A percentile compares a stretch with the other conserved stretches of the same genome.
These are phyloP conservation scores for Boletus insuetus DNA, from an alignment of 768 basidiomycete species.

Conservation along the genomic window DNA sequence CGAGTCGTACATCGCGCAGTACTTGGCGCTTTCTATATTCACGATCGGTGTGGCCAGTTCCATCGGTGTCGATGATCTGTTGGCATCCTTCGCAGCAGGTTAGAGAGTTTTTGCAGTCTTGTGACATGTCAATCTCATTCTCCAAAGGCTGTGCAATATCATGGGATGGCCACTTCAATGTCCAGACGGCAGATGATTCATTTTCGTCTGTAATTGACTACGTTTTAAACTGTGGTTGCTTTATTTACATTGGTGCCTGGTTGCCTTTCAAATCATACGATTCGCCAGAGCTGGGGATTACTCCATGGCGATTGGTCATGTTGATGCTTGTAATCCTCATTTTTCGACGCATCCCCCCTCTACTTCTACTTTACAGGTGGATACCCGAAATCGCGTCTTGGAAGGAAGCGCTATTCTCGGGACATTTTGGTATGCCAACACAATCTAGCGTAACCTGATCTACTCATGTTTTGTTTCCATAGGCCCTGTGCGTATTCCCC, in stretches of 20 bases:
- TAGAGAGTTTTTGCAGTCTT: constrained; percentile 3
- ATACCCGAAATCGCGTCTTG: constrained; percentile 85
- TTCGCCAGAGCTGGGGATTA: constrained; percentile 54
- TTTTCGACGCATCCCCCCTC: constrained; percentile 76
- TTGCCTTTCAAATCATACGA: constrained; percentile 63
- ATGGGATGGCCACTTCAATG: constrained; percentile 85
- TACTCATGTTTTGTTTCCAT: constrained; percentile 3
- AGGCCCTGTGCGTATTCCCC: constrained; percentile 50
- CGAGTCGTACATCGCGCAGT: constrained; percentile 87
- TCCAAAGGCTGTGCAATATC: constrained; percentile 79
- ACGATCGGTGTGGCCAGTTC: constrained; percentile 77
- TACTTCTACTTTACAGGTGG: constrained; percentile 75
- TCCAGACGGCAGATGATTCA: constrained; percentile 75
- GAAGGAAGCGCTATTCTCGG: constrained; percentile 86
- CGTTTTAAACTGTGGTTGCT: constrained; percentile 76
- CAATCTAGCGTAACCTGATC: background rate
- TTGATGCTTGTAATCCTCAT: constrained; percentile 67
- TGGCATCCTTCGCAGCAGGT: constrained; percentile 88
- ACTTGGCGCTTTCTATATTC: constrained; percentile 68
- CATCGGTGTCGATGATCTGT: constrained; percentile 81
- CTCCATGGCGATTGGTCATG: constrained; percentile 67
- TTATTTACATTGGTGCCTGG: constrained; percentile 89
- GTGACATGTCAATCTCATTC: background rate
- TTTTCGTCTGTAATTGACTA: constrained; percentile 93
- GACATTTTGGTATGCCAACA: constrained; percentile 72